These are phyloP conservation scores for Paramecium sonneborni DNA, from an alignment of 73 alveolate species.

Conservation along the genomic window DNA sequence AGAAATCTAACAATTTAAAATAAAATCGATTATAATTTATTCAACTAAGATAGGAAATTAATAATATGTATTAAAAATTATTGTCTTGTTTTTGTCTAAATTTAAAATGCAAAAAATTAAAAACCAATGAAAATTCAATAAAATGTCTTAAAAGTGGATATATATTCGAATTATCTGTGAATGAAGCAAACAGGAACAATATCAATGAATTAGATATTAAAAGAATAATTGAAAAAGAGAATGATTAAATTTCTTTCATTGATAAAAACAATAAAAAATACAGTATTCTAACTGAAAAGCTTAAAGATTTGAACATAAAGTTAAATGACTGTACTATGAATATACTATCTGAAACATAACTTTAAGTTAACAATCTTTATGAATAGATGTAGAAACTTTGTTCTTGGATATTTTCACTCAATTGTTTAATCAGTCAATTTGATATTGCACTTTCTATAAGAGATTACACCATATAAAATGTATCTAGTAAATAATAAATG, in stretches of 20 bases:
- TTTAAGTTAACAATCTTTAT: not conserved
- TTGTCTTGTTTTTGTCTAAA: not conserved
- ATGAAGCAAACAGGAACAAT: conserved; percentile 15
- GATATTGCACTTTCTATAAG: not conserved
- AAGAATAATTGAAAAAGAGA: not conserved
- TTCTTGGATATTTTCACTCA: conserved; percentile 15
- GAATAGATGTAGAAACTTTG: not conserved
- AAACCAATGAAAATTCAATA: not conserved
- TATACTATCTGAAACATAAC: not conserved
- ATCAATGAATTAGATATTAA: conserved; percentile 26
- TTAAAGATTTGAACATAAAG: not conserved
- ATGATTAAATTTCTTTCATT: not conserved
- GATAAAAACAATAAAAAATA: conserved; percentile 13
- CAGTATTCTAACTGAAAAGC: not conserved
- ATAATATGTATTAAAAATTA: not conserved
- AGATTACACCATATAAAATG: not conserved
- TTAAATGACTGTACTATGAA: not conserved
- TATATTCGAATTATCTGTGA: not conserved
- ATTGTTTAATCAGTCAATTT: conserved; percentile 12
- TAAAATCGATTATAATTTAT: not conserved
- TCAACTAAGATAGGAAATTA: not conserved
- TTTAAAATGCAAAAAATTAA: not conserved
- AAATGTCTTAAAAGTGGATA: conserved; percentile 18
- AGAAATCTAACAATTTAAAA: not conserved
- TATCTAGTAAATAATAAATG: not conserved